Conservation (phyloP, 192 early-diverging fungal species). For the Lobosporangium transversale region DNA sequence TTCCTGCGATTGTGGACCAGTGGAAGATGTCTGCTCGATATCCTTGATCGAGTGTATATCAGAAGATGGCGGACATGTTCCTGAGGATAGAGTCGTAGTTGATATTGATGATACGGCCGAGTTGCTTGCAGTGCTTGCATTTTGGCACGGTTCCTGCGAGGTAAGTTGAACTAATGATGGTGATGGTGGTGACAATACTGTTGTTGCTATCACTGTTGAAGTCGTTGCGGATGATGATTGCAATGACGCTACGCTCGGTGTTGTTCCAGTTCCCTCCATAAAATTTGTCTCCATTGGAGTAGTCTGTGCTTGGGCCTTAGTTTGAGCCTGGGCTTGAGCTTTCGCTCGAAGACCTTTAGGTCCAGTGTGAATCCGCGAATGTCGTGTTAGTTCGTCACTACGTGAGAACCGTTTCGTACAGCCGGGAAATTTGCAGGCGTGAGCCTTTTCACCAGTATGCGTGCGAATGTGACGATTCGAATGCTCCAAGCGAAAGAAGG, state of each 20-base stretch:
- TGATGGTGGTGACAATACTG: too few relatives aligned
- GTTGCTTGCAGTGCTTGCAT: too few relatives aligned
- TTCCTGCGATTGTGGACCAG: slow-evolving; percentile 2
- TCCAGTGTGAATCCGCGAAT: slow-evolving; percentile 67
- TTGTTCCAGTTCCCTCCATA: too few relatives aligned
- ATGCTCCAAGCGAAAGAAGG: slow-evolving; percentile 80
- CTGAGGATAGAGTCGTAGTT: not conserved
- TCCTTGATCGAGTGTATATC: not conserved
- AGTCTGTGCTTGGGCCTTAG: slow-evolving; percentile 61
- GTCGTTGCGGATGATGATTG: not conserved
- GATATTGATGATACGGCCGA: not conserved
- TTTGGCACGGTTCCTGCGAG: too few relatives aligned
- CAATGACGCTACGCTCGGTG: not conserved
- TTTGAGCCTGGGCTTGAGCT: slow-evolving; percentile 75
- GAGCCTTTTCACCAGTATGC: slow-evolving; percentile 88
- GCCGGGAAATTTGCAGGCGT: slow-evolving; percentile 76
- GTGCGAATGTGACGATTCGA: slow-evolving; percentile 86
- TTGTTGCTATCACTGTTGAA: too few relatives aligned
- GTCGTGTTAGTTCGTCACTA: slow-evolving; percentile 83
- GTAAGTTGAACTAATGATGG: too few relatives aligned
- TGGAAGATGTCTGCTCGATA: not conserved
- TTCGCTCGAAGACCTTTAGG: slow-evolving; percentile 55
- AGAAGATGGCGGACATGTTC: not conserved
- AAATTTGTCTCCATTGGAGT: too few relatives aligned
- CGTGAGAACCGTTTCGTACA: slow-evolving; percentile 84